A percentile compares a stretch with the other conserved stretches of the same genome.
Evolutionary conservation across 2,329 filamentous ascomycete species (phyloP).

Genomic region (Colletotrichum horii): DNA sequence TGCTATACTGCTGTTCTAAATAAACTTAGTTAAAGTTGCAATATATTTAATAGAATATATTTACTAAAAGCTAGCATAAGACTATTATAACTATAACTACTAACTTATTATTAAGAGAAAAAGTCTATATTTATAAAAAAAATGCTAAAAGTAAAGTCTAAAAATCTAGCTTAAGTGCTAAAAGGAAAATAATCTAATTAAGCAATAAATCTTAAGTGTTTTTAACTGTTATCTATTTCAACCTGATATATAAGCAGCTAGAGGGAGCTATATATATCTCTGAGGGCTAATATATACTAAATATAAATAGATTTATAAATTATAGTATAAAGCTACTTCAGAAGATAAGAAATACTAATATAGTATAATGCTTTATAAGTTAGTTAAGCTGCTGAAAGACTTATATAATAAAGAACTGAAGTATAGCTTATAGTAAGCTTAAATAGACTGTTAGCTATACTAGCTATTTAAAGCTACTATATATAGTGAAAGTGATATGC

Average conservation of each 20-base stretch:
- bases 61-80: not conserved
- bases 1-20: not conserved
- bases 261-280: not conserved
- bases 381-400: not conserved
- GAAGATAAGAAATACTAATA: not conserved
- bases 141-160: not conserved
- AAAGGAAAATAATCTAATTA: not conserved
- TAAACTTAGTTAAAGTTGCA: not conserved
- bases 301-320: not conserved
- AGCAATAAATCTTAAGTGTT: not conserved
- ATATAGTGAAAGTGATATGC: not conserved
- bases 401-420: not conserved
- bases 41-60: not conserved
- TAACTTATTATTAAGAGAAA: not conserved
- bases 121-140: not conserved
- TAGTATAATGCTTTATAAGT: not conserved
- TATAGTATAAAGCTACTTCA: not conserved
- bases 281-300: not conserved
- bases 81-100: not conserved
- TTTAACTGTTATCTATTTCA: not conserved
- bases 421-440: not conserved
- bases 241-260: not conserved
- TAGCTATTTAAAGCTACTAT: not conserved
- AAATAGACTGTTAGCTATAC: not conserved
- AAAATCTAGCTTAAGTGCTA: not conserved